Conservation (phyloP, 768 basidiomycete genomes). For the Boletus insuetus region DNA sequence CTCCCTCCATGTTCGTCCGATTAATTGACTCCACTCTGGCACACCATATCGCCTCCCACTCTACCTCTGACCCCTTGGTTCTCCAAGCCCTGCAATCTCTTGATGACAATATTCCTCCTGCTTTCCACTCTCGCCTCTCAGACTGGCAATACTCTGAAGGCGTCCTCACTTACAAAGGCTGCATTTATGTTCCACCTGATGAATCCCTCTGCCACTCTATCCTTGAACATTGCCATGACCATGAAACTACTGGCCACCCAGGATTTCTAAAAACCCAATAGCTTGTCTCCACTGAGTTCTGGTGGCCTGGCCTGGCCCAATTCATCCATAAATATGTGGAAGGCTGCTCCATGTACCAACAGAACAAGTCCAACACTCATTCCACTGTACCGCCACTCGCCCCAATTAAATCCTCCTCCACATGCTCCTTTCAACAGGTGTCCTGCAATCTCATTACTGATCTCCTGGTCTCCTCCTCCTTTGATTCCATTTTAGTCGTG, state of each 20-base stretch:
- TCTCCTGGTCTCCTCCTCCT: neutral
- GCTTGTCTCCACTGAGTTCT: neutral
- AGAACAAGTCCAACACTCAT: neutral
- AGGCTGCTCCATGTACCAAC: neutral
- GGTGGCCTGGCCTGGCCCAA: neutral
- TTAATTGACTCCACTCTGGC: too few relatives aligned
- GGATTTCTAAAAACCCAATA: neutral
- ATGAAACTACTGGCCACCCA: neutral
- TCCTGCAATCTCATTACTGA: neutral
- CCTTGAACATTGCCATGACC: neutral
- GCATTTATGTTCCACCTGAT: neutral
- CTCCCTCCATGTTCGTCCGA: too few relatives aligned
- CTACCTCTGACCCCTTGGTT: neutral
- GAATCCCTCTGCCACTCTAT: neutral
- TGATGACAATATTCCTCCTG: neutral
- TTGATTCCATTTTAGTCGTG: neutral
- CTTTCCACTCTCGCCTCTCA: neutral
- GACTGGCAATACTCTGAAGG: neutral
- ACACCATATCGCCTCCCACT: too few relatives aligned
- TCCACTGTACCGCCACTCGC: neutral
- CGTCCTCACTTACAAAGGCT: neutral
- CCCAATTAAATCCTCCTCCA: neutral
- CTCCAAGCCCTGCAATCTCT: neutral
- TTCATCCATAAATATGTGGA: neutral
- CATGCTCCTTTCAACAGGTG: neutral